phyloP scores from a whole-genome alignment of 1,284 basidiomycete genomes.

The Ceratobasidium sp. region DNA sequence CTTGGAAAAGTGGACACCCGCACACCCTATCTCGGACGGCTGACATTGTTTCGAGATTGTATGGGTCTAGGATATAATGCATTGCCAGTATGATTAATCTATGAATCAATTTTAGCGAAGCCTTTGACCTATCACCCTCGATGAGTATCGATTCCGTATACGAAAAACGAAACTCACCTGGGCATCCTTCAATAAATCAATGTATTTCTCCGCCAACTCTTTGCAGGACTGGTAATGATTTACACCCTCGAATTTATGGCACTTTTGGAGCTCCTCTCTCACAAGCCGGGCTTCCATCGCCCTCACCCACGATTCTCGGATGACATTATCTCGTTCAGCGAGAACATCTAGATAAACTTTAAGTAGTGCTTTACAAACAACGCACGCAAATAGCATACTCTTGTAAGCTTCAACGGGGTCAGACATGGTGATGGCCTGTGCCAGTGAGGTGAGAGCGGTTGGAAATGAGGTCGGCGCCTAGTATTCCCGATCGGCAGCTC shows the following conservation, averaged over 20 bases:
- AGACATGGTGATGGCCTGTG: constrained; percentile 21
- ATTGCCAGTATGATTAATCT: background rate
- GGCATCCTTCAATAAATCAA: constrained; percentile 81
- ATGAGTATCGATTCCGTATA: background rate
- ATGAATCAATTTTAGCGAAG: constrained; percentile 17
- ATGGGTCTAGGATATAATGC: too few relatives aligned
- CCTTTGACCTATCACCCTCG: constrained; percentile 16
- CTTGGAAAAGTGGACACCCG: too few relatives aligned
- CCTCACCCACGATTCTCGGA: constrained; percentile 93
- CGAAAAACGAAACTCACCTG: constrained; percentile 64
- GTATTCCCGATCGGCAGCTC: background rate
- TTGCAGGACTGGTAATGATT: constrained; percentile 91
- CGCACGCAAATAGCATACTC: background rate
- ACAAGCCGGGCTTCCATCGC: constrained; percentile 94
- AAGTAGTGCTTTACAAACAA: background rate
- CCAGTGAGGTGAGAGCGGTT: background rate
- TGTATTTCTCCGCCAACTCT: constrained; percentile 85
- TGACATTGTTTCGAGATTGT: background rate
- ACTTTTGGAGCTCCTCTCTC: constrained; percentile 88
- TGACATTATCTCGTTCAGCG: constrained; percentile 71
- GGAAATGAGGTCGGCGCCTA: constrained; percentile 7
- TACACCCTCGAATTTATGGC: constrained; percentile 89
- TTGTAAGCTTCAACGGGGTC: constrained; percentile 31
- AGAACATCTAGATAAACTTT: constrained; percentile 49
- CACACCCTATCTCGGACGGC: background rate